Evolutionary conservation across 2,329 filamentous ascomycete species (phyloP).

Genomic region (Calonectria naviculata): DNA sequence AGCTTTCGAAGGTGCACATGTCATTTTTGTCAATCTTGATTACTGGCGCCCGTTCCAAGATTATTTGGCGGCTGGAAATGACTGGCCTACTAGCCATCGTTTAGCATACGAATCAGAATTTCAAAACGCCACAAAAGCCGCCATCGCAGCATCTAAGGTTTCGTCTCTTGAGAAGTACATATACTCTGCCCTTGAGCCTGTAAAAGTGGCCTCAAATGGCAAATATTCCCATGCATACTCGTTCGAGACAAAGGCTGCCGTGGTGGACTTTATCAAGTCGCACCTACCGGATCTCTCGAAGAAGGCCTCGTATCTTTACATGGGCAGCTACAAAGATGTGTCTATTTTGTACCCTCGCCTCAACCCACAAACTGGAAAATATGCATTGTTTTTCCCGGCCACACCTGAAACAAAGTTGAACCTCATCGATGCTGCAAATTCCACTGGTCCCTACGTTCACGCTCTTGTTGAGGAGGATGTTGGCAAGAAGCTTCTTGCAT

Average conservation of each 20-base stretch:
- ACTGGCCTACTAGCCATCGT: conserved; percentile 45
- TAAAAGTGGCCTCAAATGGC: conserved; percentile 54
- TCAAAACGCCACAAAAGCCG: conserved; percentile 64
- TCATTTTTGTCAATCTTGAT: conserved; percentile 64
- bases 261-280: conserved; percentile 55
- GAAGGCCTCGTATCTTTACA: conserved; percentile 49
- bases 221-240: conserved; percentile 57
- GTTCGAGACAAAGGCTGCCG: conserved; percentile 61
- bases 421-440: conserved; percentile 50
- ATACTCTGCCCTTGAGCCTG: conserved; percentile 61
- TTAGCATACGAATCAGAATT: conserved; percentile 58
- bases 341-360: conserved; percentile 35
- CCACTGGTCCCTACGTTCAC: conserved; percentile 56
- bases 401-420: conserved; percentile 44
- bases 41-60: conserved; percentile 60
- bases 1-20: conserved; percentile 54
- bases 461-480: conserved; percentile 53
- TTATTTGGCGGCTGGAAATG: conserved; percentile 48
- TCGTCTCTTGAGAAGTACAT: conserved; percentile 56
- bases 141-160: conserved; percentile 57
- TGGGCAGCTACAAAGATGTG: conserved; percentile 36
- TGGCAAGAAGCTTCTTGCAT: conserved; percentile 56
- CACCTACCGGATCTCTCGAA: conserved; percentile 52
- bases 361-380: conserved; percentile 42
- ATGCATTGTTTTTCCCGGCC: conserved; percentile 44